Base-by-base conservation (phyloP, 1,139 yeast species). In the Hanseniaspora uvarum region DNA sequence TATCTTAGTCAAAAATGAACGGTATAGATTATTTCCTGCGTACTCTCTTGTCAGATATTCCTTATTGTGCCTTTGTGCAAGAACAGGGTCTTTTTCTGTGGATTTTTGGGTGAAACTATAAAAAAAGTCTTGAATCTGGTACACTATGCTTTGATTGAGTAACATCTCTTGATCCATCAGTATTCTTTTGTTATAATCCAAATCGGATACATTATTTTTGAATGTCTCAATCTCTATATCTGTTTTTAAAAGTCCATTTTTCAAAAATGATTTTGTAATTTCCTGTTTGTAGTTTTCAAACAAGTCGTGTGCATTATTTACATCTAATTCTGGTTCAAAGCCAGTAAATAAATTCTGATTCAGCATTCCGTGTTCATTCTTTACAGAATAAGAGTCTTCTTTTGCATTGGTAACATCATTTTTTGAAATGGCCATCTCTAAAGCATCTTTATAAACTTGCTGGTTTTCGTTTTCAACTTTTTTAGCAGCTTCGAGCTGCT, bases 391-490 rank as follows among this genome's bases (percentile, higher is more conserved):
- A n/a, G n/a, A n/a, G n/a, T n/a, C n/a, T n/a, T n/a, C n/a, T n/a
- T n/a, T 31, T 31, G 36, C 3, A 12, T 12, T 12, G 14, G 11
- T 12, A 14, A 12, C 16, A 31, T 3, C 2, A 28, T 28, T 10
- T 28, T 31, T 14, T n/a, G 37, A n/a, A 34, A 6, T 54, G n/a
- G 16, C 28, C 10, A 26, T 21, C 11, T n/a, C 19, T 7, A 26
- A 16, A 14, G 48, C 39, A 31, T 49, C 52, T 31, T 47, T 46
- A 38, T 58, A 57, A 5, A 30, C 36, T 6, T 38, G 12, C 5
- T 41, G 18, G 21, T 18, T 48, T 39, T 38, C 46, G 21, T 38
- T 23, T 16, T 36, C 56, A 11, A 43, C 46, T 18, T 21, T 46
- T 11, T 49, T 37, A 1, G 46, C 51, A 7, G 24, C 33, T 4